Conservation (phyloP, 1,284 basidiomycete genomes). For the Cryptococcus amylolentus region DNA sequence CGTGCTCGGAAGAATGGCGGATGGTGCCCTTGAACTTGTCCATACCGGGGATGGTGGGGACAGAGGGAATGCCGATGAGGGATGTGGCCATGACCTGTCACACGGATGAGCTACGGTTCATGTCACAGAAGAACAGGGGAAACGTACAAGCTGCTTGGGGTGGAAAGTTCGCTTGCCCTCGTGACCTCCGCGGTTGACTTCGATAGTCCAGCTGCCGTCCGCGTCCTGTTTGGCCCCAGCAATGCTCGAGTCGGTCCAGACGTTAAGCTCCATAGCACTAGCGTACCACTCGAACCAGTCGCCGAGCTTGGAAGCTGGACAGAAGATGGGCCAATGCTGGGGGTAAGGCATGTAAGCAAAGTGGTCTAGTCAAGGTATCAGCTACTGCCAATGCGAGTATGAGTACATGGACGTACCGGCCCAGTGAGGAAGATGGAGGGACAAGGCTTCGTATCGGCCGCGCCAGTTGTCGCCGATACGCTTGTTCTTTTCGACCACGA, state of each 20-base stretch:
- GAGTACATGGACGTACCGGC: conserved; percentile 4
- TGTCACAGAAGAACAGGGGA: not conserved
- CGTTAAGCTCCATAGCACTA: conserved; percentile 33
- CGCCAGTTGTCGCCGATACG: conserved; percentile 51
- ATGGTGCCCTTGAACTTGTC: conserved; percentile 56
- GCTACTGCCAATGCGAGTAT: not conserved
- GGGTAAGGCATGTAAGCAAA: conserved; percentile 55
- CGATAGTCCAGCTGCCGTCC: conserved; percentile 56
- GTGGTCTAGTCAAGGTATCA: conserved; percentile 28
- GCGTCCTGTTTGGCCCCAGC: conserved; percentile 50
- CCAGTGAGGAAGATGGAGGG: conserved; percentile 61
- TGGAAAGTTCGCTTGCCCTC: conserved; percentile 51
- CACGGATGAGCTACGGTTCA: not conserved
- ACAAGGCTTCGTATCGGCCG: conserved; percentile 56
- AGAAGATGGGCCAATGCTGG: conserved; percentile 59
- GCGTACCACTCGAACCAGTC: conserved; percentile 40
- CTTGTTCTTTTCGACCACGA: conserved; percentile 48
- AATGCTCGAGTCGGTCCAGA: conserved; percentile 52
- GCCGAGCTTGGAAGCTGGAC: conserved; percentile 53
- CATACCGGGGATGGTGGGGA: conserved; percentile 28
- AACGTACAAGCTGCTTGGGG: conserved; percentile 42
- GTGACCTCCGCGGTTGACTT: conserved; percentile 47
- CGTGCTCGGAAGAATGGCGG: conserved; percentile 58
- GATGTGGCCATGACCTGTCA: conserved; percentile 32
- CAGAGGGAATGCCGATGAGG: conserved; percentile 21